Base-by-base conservation (phyloP, 1,284 basidiomycete species). In the Pseudozyma thailandica region DNA sequence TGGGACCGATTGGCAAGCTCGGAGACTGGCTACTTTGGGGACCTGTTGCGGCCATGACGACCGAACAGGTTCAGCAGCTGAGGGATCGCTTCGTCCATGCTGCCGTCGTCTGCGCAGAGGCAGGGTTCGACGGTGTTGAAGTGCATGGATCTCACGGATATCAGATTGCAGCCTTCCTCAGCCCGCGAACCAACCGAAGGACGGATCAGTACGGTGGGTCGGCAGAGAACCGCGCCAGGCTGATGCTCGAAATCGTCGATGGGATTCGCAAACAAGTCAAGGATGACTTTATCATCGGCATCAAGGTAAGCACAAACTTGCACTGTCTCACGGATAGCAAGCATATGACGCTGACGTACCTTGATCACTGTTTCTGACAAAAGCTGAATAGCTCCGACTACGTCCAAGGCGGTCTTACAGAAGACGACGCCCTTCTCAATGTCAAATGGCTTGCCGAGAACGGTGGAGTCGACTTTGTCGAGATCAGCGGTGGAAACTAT, bases 111-210 rank as follows among this genome's bases (percentile, higher is more conserved):
- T 81, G 83, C n/a, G 78, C 75, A 50, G 62, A 75, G 51, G 86
- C 90, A 25, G 92, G 92, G 0, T 96, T 94, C 81, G 92, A 96
- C 74, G 94, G 94, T 0, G 85, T 96, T 12, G 89, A 98, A 79
- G 72, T 98, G 20, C 94, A 98, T 83, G 91, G 87, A 28, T 90
- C 91, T 2, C 94, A 96, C 84, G 93, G 93, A 25, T 85, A 96
- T 82, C 86, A 96, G 18, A 85, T 97, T 16, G 88, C 92, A 0
- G 89, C 92, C 70, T 95, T 94, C 80, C 85, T 97, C 37, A 92
- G 90, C 4, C 88, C 50, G 1, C 72, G 92, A 90, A 89, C 88
- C 35, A 95, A 95, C 81, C 72, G 82, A 13, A 88, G 92, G 20
- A 83, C 73, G 23, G 91, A 91, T 82, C 85, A 84, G 27, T 94